Percentiles rank a stretch among this genome's conserved stretches.
Evolutionary conservation across 2,329 filamentous ascomycete genomes (phyloP).

Genomic region (Colletotrichum lentis): DNA sequence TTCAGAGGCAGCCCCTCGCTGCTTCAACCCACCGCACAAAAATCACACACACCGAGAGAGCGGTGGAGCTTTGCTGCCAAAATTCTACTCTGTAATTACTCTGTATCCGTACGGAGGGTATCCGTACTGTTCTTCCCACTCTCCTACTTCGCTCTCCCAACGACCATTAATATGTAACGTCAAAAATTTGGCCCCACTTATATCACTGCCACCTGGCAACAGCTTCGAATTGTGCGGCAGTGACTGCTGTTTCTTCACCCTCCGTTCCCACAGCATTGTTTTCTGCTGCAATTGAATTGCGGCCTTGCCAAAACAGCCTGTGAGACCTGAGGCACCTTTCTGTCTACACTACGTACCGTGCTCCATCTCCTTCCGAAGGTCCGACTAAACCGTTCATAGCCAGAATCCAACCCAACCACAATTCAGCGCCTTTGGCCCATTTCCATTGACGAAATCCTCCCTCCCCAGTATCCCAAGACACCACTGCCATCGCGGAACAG

Average conservation of each 20-base stretch:
- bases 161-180: not conserved
- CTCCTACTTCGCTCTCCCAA: not conserved
- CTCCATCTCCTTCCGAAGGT: not conserved
- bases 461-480: constrained; percentile 2
- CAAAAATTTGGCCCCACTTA: not conserved
- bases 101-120: too few species aligned
- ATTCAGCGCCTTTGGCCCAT: constrained; percentile 7
- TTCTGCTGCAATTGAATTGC: not conserved
- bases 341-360: not conserved
- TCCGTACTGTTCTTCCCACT: not conserved
- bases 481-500: constrained; percentile 3
- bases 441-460: constrained; percentile 1
- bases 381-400: not conserved
- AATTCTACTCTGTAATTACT: too few species aligned
- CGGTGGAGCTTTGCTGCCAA: constrained; percentile 18
- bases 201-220: not conserved
- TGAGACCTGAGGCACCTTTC: not conserved
- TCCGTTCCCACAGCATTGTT: not conserved
- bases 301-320: not conserved
- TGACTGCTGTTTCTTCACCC: not conserved
- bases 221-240: not conserved
- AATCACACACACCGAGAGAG: constrained; percentile 1
- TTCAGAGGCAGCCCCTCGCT: not conserved
- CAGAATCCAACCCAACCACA: constrained; percentile 12
- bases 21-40: not conserved